Conservation (phyloP, 1,139 yeast genomes). For the Scheffersomyces parashehatae region DNA sequence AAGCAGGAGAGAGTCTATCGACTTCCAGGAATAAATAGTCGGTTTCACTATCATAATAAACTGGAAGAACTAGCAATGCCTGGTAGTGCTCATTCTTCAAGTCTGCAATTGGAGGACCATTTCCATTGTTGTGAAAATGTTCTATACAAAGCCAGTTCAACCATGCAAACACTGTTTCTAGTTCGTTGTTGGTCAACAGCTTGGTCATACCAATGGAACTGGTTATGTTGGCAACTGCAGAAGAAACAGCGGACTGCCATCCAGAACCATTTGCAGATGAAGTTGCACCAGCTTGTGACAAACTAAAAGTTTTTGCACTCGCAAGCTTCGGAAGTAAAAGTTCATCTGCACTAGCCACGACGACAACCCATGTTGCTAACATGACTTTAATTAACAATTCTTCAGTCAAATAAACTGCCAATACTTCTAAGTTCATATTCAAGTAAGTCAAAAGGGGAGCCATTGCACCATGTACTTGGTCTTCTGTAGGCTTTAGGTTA, state of each 20-base stretch:
- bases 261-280: conserved; percentile 16
- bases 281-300: conserved; percentile 23
- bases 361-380: conserved; percentile 75
- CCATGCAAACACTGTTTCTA: conserved; percentile 76
- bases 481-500: conserved; percentile 45
- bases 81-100: conserved; percentile 68
- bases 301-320: conserved; percentile 48
- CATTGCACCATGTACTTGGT: conserved; percentile 66
- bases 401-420: conserved; percentile 64
- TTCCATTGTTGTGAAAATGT: conserved; percentile 80
- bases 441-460: conserved; percentile 75
- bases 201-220: conserved; percentile 43
- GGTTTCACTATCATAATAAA: conserved; percentile 61
- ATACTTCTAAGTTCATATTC: conserved; percentile 64
- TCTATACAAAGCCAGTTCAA: conserved; percentile 62
- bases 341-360: conserved; percentile 63
- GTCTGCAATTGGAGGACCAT: conserved; percentile 72
- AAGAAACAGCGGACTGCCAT: conserved; percentile 53
- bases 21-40: conserved; percentile 57
- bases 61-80: conserved; percentile 63
- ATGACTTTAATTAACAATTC: conserved; percentile 65
- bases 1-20: conserved; percentile 57
- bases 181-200: conserved; percentile 58
- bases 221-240: conserved; percentile 52
- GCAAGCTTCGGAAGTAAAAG: conserved; percentile 72